phyloP scores from a whole-genome alignment of 805 yeast species.

The Candida adriatica region DNA sequence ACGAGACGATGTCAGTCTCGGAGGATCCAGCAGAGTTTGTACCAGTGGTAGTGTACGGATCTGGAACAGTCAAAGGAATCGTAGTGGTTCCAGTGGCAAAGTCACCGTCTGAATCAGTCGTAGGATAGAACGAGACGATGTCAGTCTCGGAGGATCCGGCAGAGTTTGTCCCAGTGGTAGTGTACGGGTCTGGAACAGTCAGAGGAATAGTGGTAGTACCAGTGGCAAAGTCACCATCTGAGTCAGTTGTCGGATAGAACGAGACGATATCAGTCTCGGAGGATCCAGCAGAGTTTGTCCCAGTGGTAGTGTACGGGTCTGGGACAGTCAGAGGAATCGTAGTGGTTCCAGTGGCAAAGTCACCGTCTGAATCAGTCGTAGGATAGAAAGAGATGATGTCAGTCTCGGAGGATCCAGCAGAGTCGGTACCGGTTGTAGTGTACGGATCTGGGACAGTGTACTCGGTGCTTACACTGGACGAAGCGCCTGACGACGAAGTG shows the following conservation, averaged over 20 bases:
- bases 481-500: neutral
- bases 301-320: neutral
- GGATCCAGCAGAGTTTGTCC: neutral
- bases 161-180: neutral
- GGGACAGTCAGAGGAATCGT: neutral
- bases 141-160: neutral
- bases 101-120: neutral
- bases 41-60: too few species aligned
- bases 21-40: too few species aligned
- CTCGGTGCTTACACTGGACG: too few species aligned
- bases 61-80: too few species aligned
- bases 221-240: neutral
- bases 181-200: neutral
- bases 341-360: neutral
- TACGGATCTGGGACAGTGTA: too few species aligned
- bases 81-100: too few species aligned
- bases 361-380: neutral
- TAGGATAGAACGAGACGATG: neutral
- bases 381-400: neutral
- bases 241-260: neutral
- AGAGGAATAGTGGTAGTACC: neutral
- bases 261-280: neutral
- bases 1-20: too few species aligned
- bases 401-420: neutral
- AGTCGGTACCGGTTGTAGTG: neutral